phyloP scores from a whole-genome alignment of 2,329 filamentous ascomycete species.

The Falciphora oryzae region DNA sequence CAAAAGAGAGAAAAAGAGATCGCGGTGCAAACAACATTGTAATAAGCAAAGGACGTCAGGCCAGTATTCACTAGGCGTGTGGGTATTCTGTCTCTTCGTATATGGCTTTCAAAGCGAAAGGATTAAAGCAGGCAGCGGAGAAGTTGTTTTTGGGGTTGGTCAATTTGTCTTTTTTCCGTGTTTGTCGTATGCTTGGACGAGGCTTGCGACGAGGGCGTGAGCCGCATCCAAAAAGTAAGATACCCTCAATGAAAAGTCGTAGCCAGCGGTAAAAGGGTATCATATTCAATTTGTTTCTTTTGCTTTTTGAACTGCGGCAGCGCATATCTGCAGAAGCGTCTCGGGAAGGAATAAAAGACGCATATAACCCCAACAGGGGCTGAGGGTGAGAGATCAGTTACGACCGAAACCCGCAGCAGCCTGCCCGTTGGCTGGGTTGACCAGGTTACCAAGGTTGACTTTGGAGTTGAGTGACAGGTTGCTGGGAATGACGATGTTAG shows the following conservation, averaged over 20 bases:
- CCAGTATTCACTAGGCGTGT: background rate
- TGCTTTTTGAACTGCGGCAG: background rate
- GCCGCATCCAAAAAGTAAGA: background rate
- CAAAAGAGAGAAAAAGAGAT: slow-evolving; percentile 5
- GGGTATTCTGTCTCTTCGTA: slow-evolving; percentile 6
- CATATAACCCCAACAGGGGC: background rate
- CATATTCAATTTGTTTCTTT: background rate
- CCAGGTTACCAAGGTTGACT: slow-evolving; percentile 39
- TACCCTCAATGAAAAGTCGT: background rate
- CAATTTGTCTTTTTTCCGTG: background rate
- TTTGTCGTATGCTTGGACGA: background rate
- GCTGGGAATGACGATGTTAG: slow-evolving; percentile 30
- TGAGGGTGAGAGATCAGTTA: background rate
- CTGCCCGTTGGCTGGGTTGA: slow-evolving; percentile 15
- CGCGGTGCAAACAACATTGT: background rate
- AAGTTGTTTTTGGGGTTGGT: background rate
- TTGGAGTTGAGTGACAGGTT: slow-evolving; percentile 36
- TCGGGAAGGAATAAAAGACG: background rate
- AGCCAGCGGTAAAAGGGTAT: background rate
- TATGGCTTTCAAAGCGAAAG: background rate
- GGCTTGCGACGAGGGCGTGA: background rate
- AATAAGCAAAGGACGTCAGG: background rate
- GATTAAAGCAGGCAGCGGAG: background rate
- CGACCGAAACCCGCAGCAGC: background rate
- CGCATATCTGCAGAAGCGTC: background rate